phyloP scores from a whole-genome alignment of 179 eudicot genomes.

The Gypsophila paniculata region DNA sequence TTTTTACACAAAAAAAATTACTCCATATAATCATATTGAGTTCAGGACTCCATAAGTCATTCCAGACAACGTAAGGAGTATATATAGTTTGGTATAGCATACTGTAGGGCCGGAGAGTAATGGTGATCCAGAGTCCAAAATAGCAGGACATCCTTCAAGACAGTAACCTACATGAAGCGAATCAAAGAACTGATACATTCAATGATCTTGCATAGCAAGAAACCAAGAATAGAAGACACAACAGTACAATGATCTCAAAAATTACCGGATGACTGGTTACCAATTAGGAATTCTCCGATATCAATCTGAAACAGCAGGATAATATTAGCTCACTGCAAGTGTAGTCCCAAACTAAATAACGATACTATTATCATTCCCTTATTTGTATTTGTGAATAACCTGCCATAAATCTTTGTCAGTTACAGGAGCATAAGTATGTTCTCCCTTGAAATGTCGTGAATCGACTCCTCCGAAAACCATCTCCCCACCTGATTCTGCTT shows the following conservation, averaged over 20 bases:
- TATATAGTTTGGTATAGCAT: slow-evolving; percentile 17
- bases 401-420: slow-evolving; percentile 65
- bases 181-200: background rate
- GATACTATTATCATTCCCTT: background rate
- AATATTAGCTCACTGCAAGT: slow-evolving; percentile 4
- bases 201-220: background rate
- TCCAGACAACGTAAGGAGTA: too few species aligned
- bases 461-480: slow-evolving; percentile 73
- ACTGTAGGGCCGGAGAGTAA: slow-evolving; percentile 79
- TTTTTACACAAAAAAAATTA: too few species aligned
- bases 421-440: slow-evolving; percentile 69
- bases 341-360: background rate
- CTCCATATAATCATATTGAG: too few species aligned
- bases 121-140: slow-evolving; percentile 80
- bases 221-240: background rate
- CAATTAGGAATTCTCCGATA: slow-evolving; percentile 67
- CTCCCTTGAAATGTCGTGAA: slow-evolving; percentile 55
- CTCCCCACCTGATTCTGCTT: slow-evolving; percentile 57
- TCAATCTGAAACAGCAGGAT: slow-evolving; percentile 44
- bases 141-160: slow-evolving; percentile 63
- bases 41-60: too few species aligned
- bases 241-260: background rate
- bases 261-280: slow-evolving; percentile 54
- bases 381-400: slow-evolving; percentile 29
- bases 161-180: slow-evolving; percentile 48